Percentiles rank a stretch among this genome's conserved stretches.
Evolutionary conservation across 805 yeast genomes (phyloP).

Genomic region (Teunomyces funiuensis): DNA sequence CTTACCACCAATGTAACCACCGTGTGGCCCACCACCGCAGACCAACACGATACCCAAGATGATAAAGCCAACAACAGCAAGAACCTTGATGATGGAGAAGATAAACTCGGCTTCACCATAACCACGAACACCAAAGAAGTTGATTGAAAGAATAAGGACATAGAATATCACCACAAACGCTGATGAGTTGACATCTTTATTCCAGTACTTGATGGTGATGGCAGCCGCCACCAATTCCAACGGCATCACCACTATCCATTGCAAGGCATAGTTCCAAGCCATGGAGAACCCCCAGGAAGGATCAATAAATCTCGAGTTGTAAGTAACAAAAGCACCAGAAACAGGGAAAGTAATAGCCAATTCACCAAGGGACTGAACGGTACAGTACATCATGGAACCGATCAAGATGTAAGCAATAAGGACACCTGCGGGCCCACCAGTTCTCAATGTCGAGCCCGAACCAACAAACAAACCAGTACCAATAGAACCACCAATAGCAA

Average conservation of each 20-base stretch:
- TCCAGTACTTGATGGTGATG: constrained; percentile 56
- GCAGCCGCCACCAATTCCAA: constrained; percentile 66
- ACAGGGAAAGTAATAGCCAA: constrained; percentile 46
- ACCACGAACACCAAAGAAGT: constrained; percentile 54
- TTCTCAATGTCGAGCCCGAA: constrained; percentile 57
- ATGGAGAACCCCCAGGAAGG: constrained; percentile 70
- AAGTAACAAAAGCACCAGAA: constrained; percentile 48
- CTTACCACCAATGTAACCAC: constrained; percentile 54
- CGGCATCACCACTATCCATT: constrained; percentile 64
- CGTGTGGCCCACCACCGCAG: constrained; percentile 57
- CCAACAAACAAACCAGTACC: constrained; percentile 85
- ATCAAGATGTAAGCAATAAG: constrained; percentile 40
- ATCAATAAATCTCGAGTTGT: constrained; percentile 63
- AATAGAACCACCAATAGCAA: constrained; percentile 80
- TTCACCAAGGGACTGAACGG: constrained; percentile 46
- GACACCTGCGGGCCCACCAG: constrained; percentile 71
- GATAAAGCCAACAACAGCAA: constrained; percentile 60
- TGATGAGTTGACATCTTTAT: constrained; percentile 47
- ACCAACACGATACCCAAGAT: constrained; percentile 53
- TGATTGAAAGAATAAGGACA: constrained; percentile 46
- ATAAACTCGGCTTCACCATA: constrained; percentile 65
- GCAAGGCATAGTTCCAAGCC: constrained; percentile 70
- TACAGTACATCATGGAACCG: constrained; percentile 36
- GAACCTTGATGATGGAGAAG: constrained; percentile 63
- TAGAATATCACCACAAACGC: constrained; percentile 60